Conservation (phyloP, 768 basidiomycete genomes). For the Suillus subalutaceus region DNA sequence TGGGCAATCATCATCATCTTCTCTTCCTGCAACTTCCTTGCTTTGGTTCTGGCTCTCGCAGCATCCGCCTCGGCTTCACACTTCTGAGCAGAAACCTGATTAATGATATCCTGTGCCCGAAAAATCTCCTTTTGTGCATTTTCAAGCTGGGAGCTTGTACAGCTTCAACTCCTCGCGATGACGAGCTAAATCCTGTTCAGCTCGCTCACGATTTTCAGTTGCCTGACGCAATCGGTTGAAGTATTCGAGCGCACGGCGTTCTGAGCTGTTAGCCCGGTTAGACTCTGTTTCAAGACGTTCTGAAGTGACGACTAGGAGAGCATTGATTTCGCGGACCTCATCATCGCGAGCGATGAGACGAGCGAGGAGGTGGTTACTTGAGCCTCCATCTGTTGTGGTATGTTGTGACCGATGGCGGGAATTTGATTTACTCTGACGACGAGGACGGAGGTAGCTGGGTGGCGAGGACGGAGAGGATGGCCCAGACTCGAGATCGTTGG, state of each 20-base stretch:
- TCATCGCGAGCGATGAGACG: conserved; percentile 33
- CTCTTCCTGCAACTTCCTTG: conserved; percentile 45
- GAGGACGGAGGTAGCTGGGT: conserved; percentile 21
- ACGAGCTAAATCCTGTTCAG: conserved; percentile 42
- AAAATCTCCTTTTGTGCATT: conserved; percentile 48
- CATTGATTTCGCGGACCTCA: conserved; percentile 35
- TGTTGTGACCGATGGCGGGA: conserved; percentile 29
- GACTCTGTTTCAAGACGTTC: conserved; percentile 45
- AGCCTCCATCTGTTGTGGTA: conserved; percentile 29
- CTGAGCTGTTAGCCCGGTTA: conserved; percentile 45
- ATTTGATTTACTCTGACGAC: conserved; percentile 29
- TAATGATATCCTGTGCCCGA: conserved; percentile 45
- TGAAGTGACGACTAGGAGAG: conserved; percentile 25
- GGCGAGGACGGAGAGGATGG: conserved; percentile 29
- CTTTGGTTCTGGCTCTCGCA: conserved; percentile 46
- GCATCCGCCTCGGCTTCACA: conserved; percentile 50
- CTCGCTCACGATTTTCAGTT: conserved; percentile 40
- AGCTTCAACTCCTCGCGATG: conserved; percentile 45
- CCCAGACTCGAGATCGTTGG: conserved; percentile 33
- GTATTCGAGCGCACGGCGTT: conserved; percentile 49
- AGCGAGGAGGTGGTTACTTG: conserved; percentile 33
- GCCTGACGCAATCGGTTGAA: conserved; percentile 43
- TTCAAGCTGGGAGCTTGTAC: conserved; percentile 49
- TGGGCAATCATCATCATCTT: conserved; percentile 42
- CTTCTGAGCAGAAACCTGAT: conserved; percentile 44